A percentile compares a stretch with the other conserved stretches of the same genome.
Conservation (phyloP, 164 flowering plant species). For the Warburgia ugandensis region DNA sequence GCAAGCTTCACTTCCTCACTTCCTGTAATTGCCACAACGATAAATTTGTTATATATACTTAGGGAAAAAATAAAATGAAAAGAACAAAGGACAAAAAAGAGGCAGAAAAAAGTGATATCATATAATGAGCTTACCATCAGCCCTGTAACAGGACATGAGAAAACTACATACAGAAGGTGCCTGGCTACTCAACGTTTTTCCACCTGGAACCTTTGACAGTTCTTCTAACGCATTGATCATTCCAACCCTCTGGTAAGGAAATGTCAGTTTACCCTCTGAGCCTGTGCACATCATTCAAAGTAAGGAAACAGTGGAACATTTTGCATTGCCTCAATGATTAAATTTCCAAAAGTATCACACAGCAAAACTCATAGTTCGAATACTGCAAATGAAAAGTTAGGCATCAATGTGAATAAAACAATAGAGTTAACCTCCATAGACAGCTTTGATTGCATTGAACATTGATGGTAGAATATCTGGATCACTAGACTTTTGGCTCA, state of each 20-base stretch:
- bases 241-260: slow-evolving; percentile 89
- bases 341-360: slow-evolving; percentile 1
- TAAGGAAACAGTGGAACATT: not conserved
- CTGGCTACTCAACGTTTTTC: slow-evolving; percentile 48
- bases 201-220: slow-evolving; percentile 72
- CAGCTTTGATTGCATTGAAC: slow-evolving; percentile 63
- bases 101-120: not conserved
- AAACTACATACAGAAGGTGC: slow-evolving; percentile 50
- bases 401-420: not conserved
- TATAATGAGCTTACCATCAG: slow-evolving; percentile 53
- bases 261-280: slow-evolving; percentile 91
- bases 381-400: not conserved
- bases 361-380: not conserved
- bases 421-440: slow-evolving; percentile 67
- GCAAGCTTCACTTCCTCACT: slow-evolving; percentile 95
- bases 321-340: not conserved
- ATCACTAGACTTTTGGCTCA: slow-evolving; percentile 84
- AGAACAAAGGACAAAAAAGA: not conserved
- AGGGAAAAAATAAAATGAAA: not conserved
- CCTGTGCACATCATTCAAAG: slow-evolving; percentile 35
- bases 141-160: slow-evolving; percentile 70
- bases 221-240: slow-evolving; percentile 78
- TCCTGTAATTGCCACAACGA: slow-evolving; percentile 34
- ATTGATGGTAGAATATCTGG: slow-evolving; percentile 82
- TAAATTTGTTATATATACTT: not conserved